Evolutionary conservation across 805 yeast species (phyloP), one percentile per base, ranked within the genome.

Genomic region (Ogataea paraovalis): DNA sequence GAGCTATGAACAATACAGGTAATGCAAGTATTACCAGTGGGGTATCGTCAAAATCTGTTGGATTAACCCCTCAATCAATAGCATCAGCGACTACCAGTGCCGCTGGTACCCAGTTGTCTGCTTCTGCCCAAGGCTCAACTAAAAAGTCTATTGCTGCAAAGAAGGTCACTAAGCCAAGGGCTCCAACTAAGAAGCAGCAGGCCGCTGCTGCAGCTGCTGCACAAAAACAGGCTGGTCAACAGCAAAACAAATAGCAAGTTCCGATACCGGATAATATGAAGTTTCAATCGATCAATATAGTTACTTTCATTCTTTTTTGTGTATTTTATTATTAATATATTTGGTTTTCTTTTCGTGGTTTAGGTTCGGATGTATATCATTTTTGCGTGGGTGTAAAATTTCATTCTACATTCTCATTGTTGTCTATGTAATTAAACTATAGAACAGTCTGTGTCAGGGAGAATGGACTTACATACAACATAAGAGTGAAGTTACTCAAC

Each of bases 101-200:
- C n/a, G 28, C 32, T 20, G 12, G 25, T 20, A 9, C 44, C 14
- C 12, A 25, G 4, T 20, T 28, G 6, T 12, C 50, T 18, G 16
- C 38, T 9, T n/a, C 28, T n/a, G 12, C 34, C 5, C 21, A 39
- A 14, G 18, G 42, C 5, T 19, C 28, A 14, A 40, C 38, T 13
- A 36, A 42, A 33, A 41, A 42, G 25, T 42, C 22, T 18, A 25
- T 45, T 21, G 21, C 43, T 13, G 4, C 48, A 14, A 51, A 48
- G 32, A 44, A 49, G 16, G 43, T 46, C 7, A 18, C 44, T 3
- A 51, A 47, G 25, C 44, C 54, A 21, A 43, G 44, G 39, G 50
- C 51, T 3, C 36, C 21, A 18, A 22, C 42, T 5, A 51, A 51
- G 43, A 51, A 51, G 39, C 41, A 39, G 21, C 45, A 43, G n/a